These are phyloP conservation scores for Chenopodium berlandieri DNA, from an alignment of 148 eudicot species.

Conservation along the genomic window DNA sequence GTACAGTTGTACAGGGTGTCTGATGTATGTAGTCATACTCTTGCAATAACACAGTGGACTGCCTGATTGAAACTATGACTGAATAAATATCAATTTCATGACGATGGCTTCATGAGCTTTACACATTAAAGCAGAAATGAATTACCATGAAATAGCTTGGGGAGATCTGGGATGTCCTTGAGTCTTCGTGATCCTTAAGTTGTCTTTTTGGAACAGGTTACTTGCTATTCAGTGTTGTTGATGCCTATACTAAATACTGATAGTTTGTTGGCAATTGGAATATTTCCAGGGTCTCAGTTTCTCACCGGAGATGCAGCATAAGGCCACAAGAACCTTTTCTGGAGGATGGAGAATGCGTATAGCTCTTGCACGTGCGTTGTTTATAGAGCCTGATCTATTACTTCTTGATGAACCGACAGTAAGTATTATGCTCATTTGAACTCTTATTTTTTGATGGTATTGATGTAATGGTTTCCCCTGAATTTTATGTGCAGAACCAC, in stretches of 20 bases:
- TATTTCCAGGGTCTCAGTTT: constrained; percentile 90
- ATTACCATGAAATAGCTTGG: neutral
- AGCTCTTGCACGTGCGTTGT: constrained; percentile 98
- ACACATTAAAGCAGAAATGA: neutral
- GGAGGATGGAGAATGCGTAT: constrained; percentile 99
- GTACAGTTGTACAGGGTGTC: neutral
- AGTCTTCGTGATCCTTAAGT: neutral
- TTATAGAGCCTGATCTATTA: constrained; percentile 91
- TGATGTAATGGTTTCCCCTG: constrained; percentile 17
- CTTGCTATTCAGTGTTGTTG: neutral
- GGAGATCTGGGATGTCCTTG: neutral
- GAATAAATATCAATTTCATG: neutral
- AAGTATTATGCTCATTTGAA: constrained; percentile 22
- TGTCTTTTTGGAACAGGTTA: neutral
- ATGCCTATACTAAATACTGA: neutral
- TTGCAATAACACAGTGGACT: neutral
- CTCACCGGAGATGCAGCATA: constrained; percentile 91
- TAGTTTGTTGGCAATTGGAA: constrained; percentile 12
- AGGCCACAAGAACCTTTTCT: constrained; percentile 85
- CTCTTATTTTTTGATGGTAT: constrained; percentile 6
- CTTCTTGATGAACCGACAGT: constrained; percentile 98
- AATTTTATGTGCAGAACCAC: constrained; percentile 66
- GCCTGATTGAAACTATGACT: neutral
- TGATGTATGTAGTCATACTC: neutral
- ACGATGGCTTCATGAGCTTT: neutral